Conservation (phyloP, 306 rosid genomes). For the Delonix regia region DNA sequence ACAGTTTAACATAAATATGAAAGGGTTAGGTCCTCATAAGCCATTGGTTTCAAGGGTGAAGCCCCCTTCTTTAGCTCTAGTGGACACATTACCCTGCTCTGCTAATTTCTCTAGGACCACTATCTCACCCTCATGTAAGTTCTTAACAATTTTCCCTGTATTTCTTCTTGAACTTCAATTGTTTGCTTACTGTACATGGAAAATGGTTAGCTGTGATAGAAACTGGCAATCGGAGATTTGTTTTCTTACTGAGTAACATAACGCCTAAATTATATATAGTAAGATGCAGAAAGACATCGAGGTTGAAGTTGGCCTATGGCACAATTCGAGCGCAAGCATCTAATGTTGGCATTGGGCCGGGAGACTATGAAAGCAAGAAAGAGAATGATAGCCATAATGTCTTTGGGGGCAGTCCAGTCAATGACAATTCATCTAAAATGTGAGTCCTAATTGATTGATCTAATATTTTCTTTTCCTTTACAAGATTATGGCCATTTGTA, state of each 20-base stretch:
- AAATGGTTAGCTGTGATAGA: not conserved
- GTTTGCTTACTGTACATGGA: not conserved
- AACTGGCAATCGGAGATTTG: slow-evolving; percentile 5
- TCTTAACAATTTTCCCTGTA: not conserved
- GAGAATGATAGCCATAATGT: slow-evolving; percentile 51
- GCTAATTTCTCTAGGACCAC: slow-evolving; percentile 35
- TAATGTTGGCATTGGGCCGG: slow-evolving; percentile 70
- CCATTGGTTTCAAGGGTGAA: slow-evolving; percentile 68
- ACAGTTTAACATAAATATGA: slow-evolving; percentile 49
- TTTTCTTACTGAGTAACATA: slow-evolving; percentile 33
- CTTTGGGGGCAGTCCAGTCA: slow-evolving; percentile 41
- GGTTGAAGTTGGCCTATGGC: slow-evolving; percentile 43
- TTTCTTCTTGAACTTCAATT: not conserved
- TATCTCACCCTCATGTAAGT: slow-evolving; percentile 57
- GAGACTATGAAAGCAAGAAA: slow-evolving; percentile 61
- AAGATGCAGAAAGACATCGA: slow-evolving; percentile 55
- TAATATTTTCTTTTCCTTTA: slow-evolving; percentile 9
- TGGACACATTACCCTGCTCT: slow-evolving; percentile 60
- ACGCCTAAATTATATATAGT: slow-evolving; percentile 58
- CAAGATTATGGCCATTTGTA: not conserved
- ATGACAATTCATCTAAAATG: slow-evolving; percentile 59
- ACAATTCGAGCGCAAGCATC: slow-evolving; percentile 70
- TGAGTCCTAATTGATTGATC: slow-evolving; percentile 53
- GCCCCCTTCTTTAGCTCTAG: slow-evolving; percentile 63
- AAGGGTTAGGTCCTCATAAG: slow-evolving; percentile 60